These are phyloP conservation scores for Mycena vulgaris DNA, from an alignment of 768 basidiomycete genomes.

Conservation along the genomic window DNA sequence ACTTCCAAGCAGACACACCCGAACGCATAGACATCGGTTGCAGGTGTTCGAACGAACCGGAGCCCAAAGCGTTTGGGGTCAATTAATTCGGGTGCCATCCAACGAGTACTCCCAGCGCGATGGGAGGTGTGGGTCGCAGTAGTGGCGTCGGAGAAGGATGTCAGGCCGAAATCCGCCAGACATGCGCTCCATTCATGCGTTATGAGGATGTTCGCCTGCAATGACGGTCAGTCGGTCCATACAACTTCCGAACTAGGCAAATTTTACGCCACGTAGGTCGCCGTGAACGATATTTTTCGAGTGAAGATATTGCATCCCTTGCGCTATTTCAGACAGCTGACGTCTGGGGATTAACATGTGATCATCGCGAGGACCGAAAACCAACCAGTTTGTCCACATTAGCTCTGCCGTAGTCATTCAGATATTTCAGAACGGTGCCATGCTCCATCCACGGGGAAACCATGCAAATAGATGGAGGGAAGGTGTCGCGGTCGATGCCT, in stretches of 20 bases:
- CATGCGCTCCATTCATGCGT: slow-evolving; percentile 47
- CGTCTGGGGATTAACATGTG: slow-evolving; percentile 2
- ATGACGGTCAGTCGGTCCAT: slow-evolving; percentile 4
- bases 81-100: slow-evolving; percentile 55
- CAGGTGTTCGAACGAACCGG: slow-evolving; percentile 43
- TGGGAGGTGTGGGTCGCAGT: slow-evolving; percentile 43
- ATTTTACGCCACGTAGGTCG: slow-evolving; percentile 38
- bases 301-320: slow-evolving; percentile 35
- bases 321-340: slow-evolving; percentile 37
- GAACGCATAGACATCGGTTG: slow-evolving; percentile 52
- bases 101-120: slow-evolving; percentile 46
- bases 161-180: slow-evolving; percentile 53
- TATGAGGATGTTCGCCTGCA: slow-evolving; percentile 49
- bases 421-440: slow-evolving; percentile 44
- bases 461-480: slow-evolving; percentile 44
- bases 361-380: not conserved
- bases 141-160: slow-evolving; percentile 47
- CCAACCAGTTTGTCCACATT: slow-evolving; percentile 40
- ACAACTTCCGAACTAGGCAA: not conserved
- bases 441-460: slow-evolving; percentile 50
- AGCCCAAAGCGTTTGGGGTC: slow-evolving; percentile 46
- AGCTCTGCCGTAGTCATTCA: slow-evolving; percentile 36
- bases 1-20: slow-evolving; percentile 53
- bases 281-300: slow-evolving; percentile 38
- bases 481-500: slow-evolving; percentile 46